These are phyloP conservation scores for Chalciporus chontae DNA, from an alignment of 768 basidiomycete species.

Conservation along the genomic window DNA sequence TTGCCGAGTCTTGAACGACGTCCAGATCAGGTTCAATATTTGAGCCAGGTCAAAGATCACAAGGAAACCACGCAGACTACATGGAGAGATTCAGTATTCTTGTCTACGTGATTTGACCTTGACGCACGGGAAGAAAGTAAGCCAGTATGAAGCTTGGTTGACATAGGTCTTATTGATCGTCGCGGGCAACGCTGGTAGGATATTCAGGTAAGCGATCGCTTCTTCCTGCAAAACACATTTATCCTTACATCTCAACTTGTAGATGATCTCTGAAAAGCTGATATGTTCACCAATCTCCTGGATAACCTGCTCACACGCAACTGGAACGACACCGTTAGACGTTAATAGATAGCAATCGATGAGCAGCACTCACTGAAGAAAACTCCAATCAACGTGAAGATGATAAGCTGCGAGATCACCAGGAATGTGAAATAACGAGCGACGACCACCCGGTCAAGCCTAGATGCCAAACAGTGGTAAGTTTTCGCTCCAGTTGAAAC, in stretches of 20 bases:
- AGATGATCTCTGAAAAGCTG: conserved; percentile 44
- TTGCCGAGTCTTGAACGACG: conserved; percentile 80
- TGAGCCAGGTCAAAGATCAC: conserved; percentile 95
- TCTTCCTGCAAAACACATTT: background rate
- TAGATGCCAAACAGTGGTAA: conserved; percentile 33
- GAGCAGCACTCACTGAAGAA: conserved; percentile 61
- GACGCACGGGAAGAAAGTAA: conserved; percentile 90
- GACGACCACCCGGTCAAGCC: conserved; percentile 85
- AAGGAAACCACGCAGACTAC: conserved; percentile 88
- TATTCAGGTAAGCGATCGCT: background rate
- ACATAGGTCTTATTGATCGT: conserved; percentile 87
- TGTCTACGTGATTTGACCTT: background rate
- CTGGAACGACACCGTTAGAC: conserved; percentile 13
- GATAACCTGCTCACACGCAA: conserved; percentile 40
- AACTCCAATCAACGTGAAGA: conserved; percentile 92
- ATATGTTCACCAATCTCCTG: conserved; percentile 45
- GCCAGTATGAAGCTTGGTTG: conserved; percentile 87
- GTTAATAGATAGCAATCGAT: background rate
- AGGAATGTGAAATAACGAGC: conserved; percentile 93
- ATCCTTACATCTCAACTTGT: conserved; percentile 40
- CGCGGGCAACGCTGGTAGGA: conserved; percentile 61
- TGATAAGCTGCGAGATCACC: conserved; percentile 87
- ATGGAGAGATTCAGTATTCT: conserved; percentile 6
- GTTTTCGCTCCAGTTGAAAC: background rate
- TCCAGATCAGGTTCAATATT: conserved; percentile 83